Evolutionary conservation across 2,329 filamentous ascomycete genomes (phyloP), one percentile per base, ranked within the genome.

Genomic region (Coniochaeta sp.): DNA sequence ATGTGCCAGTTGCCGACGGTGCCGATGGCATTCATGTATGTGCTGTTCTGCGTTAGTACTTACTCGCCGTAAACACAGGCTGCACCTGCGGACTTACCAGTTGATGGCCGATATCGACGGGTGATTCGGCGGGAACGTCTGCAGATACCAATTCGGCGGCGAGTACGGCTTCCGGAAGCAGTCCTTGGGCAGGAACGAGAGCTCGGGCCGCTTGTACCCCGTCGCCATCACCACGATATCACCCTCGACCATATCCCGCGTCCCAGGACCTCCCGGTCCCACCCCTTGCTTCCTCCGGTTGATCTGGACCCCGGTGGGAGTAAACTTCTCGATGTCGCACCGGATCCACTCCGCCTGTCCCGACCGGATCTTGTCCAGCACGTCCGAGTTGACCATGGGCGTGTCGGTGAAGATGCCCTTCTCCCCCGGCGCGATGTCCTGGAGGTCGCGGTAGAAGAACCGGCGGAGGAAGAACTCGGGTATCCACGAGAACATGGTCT

Each of bases 1-100:
- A 95, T 92, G 61, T 95, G 89, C 78, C 87, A 92, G 66, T 94
- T 91, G 0, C 89, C 87, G 1, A 94, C 87, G 0, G 86, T 87
- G 1, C 88, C 89, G 52, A 94, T 91, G 4, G 84, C 89, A 51
- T 86, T 83, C 52, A 91, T 74, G 58, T 91, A 95, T 0, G 89
- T 94, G 72, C 86, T 86, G 27, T 46, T 7, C 13, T 3, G 26
- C 18, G 32, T 51, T 33, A 49, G 32, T 14, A 3, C n/a, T n/a
- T n/a, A n/a, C n/a, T n/a, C n/a, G n/a, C n/a, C n/a, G n/a, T n/a
- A n/a, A n/a, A n/a, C n/a, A n/a, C n/a, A n/a, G n/a, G n/a, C n/a
- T n/a, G n/a, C n/a, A n/a, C n/a, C n/a, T n/a, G n/a, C n/a, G n/a
- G 32, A 32, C 51, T 52, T 50, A 52, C 61, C 71, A 79, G 68